Evolutionary conservation across 208 protist species (phyloP).

Genomic region (Leishmania gerbilli): DNA sequence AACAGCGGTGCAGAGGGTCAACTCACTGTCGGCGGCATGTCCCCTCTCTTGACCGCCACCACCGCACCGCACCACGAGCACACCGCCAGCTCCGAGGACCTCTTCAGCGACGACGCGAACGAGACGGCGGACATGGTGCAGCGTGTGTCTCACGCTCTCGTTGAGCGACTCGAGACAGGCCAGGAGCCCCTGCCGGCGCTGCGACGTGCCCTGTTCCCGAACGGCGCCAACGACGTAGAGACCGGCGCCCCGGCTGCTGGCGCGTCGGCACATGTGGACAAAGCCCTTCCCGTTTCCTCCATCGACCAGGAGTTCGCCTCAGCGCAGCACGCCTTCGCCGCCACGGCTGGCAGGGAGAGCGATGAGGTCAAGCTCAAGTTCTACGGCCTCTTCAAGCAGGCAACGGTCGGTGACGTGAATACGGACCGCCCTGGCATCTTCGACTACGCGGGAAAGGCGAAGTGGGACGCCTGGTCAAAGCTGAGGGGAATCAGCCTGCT

Average conservation of each 20-base stretch:
- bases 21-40: constrained; percentile 24
- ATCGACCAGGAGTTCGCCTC: constrained; percentile 57
- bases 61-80: constrained; percentile 9
- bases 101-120: constrained; percentile 28
- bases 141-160: constrained; percentile 40
- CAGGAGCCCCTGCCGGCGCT: constrained; percentile 51
- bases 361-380: constrained; percentile 87
- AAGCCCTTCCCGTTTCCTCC: constrained; percentile 23
- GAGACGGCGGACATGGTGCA: constrained; percentile 34
- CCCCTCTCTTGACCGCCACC: constrained; percentile 20
- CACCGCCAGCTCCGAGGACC: constrained; percentile 18
- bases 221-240: constrained; percentile 8
- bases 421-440: constrained; percentile 73
- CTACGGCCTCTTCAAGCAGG: constrained; percentile 90
- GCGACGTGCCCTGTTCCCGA: constrained; percentile 38
- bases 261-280: constrained; percentile 19
- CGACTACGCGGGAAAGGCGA: constrained; percentile 78
- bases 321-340: constrained; percentile 57
- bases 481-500: constrained; percentile 77
- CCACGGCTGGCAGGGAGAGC: constrained; percentile 37
- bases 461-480: constrained; percentile 93
- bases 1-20: constrained; percentile 24
- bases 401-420: constrained; percentile 83
- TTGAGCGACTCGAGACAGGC: constrained; percentile 52
- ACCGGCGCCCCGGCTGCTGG: constrained; percentile 11